Evolutionary conservation across 106 monocot genomes (phyloP).

Genomic region (Agapanthus africanus): DNA sequence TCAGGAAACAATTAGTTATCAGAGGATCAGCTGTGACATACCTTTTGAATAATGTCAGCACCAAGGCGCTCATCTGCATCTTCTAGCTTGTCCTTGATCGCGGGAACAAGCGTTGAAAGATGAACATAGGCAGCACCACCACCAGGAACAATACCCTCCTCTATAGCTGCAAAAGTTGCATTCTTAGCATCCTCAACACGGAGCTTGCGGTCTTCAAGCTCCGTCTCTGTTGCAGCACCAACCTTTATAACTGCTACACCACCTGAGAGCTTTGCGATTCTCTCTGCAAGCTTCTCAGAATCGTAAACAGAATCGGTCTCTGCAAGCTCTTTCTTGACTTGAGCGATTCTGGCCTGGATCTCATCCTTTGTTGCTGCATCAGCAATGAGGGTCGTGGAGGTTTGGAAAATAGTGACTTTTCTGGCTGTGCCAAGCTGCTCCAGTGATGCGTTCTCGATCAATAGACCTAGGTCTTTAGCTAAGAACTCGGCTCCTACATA

Average conservation of each 20-base stretch:
- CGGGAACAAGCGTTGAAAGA: slow-evolving; percentile 55
- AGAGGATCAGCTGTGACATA: slow-evolving; percentile 7
- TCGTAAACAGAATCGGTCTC: slow-evolving; percentile 74
- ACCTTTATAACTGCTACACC: slow-evolving; percentile 90
- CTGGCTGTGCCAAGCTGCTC: slow-evolving; percentile 71
- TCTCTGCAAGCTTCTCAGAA: slow-evolving; percentile 63
- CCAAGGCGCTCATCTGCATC: slow-evolving; percentile 72
- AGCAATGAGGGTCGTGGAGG: slow-evolving; percentile 58
- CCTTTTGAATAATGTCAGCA: slow-evolving; percentile 79
- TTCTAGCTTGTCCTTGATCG: slow-evolving; percentile 68
- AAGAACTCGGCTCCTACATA: slow-evolving; percentile 65
- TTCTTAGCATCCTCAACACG: slow-evolving; percentile 90
- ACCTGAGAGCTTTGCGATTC: slow-evolving; percentile 79
- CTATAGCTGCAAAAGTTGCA: slow-evolving; percentile 91
- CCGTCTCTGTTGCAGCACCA: slow-evolving; percentile 82
- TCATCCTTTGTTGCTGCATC: slow-evolving; percentile 79
- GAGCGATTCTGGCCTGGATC: slow-evolving; percentile 67
- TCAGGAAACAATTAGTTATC: background rate
- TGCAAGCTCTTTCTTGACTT: slow-evolving; percentile 75
- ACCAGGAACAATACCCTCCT: slow-evolving; percentile 89
- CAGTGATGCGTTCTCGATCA: slow-evolving; percentile 47
- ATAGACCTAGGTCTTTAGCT: slow-evolving; percentile 73
- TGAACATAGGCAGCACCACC: slow-evolving; percentile 80
- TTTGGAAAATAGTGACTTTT: slow-evolving; percentile 55
- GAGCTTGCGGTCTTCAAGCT: slow-evolving; percentile 82